These are phyloP conservation scores for Phytophthora aleatoria DNA, from an alignment of 352 stramenopile species.

Conservation along the genomic window DNA sequence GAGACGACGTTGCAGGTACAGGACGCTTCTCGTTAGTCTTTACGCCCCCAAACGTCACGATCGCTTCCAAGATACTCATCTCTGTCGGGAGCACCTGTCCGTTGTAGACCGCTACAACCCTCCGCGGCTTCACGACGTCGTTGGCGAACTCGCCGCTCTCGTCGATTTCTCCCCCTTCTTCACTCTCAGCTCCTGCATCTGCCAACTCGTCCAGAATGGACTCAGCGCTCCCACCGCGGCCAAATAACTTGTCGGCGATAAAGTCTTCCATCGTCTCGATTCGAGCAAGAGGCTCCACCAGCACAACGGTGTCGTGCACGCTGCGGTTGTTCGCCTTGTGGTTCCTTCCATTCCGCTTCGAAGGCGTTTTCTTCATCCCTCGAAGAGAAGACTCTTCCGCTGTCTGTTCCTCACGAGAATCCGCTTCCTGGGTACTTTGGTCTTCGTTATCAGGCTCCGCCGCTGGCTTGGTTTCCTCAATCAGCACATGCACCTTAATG, in stretches of 20 bases:
- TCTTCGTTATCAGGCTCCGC: constrained; percentile 29
- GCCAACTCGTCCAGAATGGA: constrained; percentile 45
- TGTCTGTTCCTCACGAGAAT: constrained; percentile 13
- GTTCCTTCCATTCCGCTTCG: constrained; percentile 26
- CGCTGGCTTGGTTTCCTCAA: constrained; percentile 47
- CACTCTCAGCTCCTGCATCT: constrained; percentile 13
- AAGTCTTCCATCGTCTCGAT: constrained; percentile 85
- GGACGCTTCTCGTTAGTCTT: background rate
- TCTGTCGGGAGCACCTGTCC: constrained; percentile 37
- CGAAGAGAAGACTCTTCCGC: constrained; percentile 16
- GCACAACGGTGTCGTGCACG: constrained; percentile 72
- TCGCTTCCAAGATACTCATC: constrained; percentile 72
- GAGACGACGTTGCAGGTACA: constrained; percentile 5
- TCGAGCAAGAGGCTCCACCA: constrained; percentile 75
- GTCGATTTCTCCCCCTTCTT: constrained; percentile 31
- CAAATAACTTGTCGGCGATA: constrained; percentile 72
- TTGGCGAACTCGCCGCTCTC: constrained; percentile 33
- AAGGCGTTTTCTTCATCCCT: constrained; percentile 34
- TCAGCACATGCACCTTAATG: constrained; percentile 71
- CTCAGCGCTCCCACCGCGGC: constrained; percentile 21
- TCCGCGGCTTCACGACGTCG: constrained; percentile 38
- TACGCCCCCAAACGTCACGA: constrained; percentile 52
- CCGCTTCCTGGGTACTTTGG: constrained; percentile 18
- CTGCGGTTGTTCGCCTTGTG: constrained; percentile 43
- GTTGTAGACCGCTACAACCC: constrained; percentile 51